Conservation (phyloP, 352 stramenopile species). For the Vaucheria bursata region DNA sequence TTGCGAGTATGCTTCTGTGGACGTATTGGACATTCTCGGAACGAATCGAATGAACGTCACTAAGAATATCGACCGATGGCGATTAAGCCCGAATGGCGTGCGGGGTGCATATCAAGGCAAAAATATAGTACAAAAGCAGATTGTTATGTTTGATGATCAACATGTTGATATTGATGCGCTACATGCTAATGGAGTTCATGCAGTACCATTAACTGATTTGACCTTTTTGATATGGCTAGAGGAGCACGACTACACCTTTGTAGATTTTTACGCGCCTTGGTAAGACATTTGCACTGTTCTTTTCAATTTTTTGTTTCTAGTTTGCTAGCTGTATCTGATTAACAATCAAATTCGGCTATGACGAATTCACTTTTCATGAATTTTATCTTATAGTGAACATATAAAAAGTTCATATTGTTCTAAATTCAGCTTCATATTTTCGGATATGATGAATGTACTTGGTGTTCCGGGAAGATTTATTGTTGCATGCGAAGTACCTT, state of each 20-base stretch:
- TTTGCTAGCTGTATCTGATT: too few species aligned
- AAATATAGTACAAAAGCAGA: constrained; percentile 59
- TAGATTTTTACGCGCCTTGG: constrained; percentile 88
- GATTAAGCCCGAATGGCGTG: constrained; percentile 27
- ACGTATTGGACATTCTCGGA: constrained; percentile 92
- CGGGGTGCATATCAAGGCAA: constrained; percentile 55
- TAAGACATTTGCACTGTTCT: constrained; percentile 7
- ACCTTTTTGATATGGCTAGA: constrained; percentile 80
- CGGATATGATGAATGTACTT: too few species aligned
- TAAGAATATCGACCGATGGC: constrained; percentile 69
- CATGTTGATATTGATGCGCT: constrained; percentile 52
- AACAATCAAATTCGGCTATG: too few species aligned
- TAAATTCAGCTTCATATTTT: too few species aligned
- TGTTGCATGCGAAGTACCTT: not conserved
- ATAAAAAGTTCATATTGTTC: not conserved
- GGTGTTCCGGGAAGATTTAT: not conserved
- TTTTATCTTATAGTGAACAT: too few species aligned
- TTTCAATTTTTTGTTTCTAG: too few species aligned
- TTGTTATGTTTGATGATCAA: constrained; percentile 60
- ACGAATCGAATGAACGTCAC: constrained; percentile 95
- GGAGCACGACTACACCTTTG: constrained; percentile 85
- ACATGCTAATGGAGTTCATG: constrained; percentile 61
- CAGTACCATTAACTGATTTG: constrained; percentile 61
- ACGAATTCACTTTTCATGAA: too few species aligned
- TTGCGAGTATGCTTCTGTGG: constrained; percentile 89